Conservation (phyloP, 2,329 filamentous ascomycete genomes). For the Chalara sp. region DNA sequence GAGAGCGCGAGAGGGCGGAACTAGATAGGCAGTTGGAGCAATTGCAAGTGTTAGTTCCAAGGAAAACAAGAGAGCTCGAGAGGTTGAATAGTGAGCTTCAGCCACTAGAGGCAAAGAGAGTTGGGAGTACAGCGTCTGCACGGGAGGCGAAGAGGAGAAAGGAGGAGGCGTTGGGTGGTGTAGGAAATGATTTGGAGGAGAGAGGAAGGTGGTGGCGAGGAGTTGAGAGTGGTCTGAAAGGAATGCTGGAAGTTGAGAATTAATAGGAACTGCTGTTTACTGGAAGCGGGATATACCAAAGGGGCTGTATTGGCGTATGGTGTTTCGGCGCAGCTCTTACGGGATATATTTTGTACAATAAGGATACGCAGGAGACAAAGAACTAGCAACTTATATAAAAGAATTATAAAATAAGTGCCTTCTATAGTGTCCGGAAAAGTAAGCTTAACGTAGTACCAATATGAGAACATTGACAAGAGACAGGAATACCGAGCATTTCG, state of each 20-base stretch:
- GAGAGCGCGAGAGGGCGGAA: constrained; percentile 44
- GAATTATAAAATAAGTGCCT: too few relatives aligned
- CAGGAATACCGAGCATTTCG: too few relatives aligned
- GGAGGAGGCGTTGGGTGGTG: constrained; percentile 57
- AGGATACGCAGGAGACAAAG: too few relatives aligned
- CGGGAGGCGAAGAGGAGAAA: constrained; percentile 63
- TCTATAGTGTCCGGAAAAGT: too few relatives aligned
- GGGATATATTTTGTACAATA: too few relatives aligned
- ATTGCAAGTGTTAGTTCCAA: constrained; percentile 54
- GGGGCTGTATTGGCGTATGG: too few relatives aligned
- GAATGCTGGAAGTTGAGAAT: constrained; percentile 52
- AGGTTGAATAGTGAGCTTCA: constrained; percentile 60
- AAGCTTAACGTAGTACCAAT: too few relatives aligned
- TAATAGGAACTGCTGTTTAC: constrained; percentile 12
- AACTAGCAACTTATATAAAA: too few relatives aligned
- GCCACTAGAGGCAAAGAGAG: constrained; percentile 60
- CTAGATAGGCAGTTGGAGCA: constrained; percentile 58
- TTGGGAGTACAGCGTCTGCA: constrained; percentile 60
- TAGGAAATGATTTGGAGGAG: constrained; percentile 69
- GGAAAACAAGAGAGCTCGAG: constrained; percentile 61
- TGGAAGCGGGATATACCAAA: background rate
- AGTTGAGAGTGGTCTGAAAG: constrained; percentile 55
- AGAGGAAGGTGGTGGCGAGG: constrained; percentile 69
- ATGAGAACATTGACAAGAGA: too few relatives aligned
- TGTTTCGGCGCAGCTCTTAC: too few relatives aligned